Base-by-base conservation (phyloP, 192 early-diverging fungal species). In the Umbelopsis sp. region DNA sequence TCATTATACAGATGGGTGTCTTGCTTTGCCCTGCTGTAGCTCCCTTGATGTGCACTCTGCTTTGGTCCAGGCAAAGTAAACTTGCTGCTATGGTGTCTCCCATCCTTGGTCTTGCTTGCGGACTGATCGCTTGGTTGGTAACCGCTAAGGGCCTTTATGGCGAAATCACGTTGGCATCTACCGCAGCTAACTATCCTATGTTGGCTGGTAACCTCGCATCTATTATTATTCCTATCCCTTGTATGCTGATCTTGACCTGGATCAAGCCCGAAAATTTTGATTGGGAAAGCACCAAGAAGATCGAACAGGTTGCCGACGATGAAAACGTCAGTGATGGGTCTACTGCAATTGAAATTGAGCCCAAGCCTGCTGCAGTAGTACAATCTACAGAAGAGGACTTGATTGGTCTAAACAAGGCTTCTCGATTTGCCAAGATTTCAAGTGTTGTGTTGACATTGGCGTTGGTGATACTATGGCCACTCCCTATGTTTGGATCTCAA, bases 111-210 rank as follows among this genome's bases (percentile, higher is more conserved):
- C 71, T 91, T 16, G 66, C 72, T 25, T 62, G 71, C 32, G 91
- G 88, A 4, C 44, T 92, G 17, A 76, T 73, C 5, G 83, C 88
- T 11, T 92, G 91, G 91, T 74, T 92, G 38, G 82, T 83, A 7
- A 81, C 82, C 4, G 85, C 89, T 3, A 51, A 83, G 20, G 72
- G 70, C 17, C 47, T 86, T 7, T 86, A 82, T 73, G 88, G 87
- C 20, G 83, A 80, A 43, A 80, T 93, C 52, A 87, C 79, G 2
- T 43, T 93, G 1, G 78, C 75, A 2, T 77, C 82, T 20, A 91
- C 91, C 12, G 82, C 82, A 43, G 84, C 76, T 12, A 90, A 92
- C 66, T 87, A 92, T 51, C 91, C 91, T 20, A 92, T 92, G 90
- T 84, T 93, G 75, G 88, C 91, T 2, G 91, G 91, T 11, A 93